phyloP scores from a whole-genome alignment of 208 protist genomes.

The Borovskyia barvae region DNA sequence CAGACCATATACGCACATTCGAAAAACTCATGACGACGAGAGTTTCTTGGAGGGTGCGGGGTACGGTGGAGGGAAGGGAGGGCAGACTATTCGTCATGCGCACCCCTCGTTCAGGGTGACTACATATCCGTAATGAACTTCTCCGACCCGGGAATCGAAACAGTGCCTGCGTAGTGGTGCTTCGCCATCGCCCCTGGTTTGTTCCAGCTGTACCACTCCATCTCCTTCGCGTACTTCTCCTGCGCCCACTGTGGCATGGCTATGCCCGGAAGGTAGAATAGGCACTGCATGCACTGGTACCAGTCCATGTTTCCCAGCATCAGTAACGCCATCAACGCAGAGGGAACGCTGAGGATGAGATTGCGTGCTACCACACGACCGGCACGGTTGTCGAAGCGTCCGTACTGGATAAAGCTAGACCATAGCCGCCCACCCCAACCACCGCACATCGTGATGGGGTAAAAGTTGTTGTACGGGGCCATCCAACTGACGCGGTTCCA shows the following conservation, averaged over 20 bases:
- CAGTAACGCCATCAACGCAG: constrained; percentile 52
- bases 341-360: constrained; percentile 49
- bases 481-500: constrained; percentile 88
- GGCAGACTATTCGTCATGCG: too few species aligned
- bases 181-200: constrained; percentile 85
- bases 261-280: constrained; percentile 45
- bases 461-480: constrained; percentile 90
- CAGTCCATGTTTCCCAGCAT: constrained; percentile 86
- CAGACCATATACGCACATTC: too few species aligned
- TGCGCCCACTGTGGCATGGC: constrained; percentile 67
- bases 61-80: too few species aligned
- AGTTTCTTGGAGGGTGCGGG: too few species aligned
- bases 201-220: constrained; percentile 70
- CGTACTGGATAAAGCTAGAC: constrained; percentile 87
- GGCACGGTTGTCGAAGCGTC: constrained; percentile 80
- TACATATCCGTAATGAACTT: constrained; percentile 69
- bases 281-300: constrained; percentile 71
- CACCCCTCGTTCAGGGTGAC: too few species aligned
- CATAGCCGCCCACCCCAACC: constrained; percentile 79
- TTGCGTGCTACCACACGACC: constrained; percentile 64
- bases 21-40: too few species aligned
- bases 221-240: constrained; percentile 67
- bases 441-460: constrained; percentile 84
- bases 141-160: constrained; percentile 86
- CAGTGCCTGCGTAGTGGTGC: constrained; percentile 79